Evolutionary conservation across 1,284 basidiomycete species (phyloP).

Genomic region (Ceratobasidium sp.): DNA sequence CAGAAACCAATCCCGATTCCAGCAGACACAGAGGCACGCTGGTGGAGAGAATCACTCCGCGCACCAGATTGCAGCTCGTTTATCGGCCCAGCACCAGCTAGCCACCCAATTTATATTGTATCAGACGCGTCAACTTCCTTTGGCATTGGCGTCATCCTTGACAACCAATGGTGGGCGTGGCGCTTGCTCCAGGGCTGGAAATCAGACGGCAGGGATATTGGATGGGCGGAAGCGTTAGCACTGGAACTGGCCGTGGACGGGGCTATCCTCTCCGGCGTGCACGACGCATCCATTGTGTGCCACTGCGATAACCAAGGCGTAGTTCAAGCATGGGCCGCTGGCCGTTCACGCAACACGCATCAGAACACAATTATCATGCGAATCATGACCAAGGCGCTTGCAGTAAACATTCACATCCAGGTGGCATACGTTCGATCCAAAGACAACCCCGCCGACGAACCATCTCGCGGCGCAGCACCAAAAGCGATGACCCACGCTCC

Average conservation of each 20-base stretch:
- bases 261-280: conserved; percentile 23
- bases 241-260: conserved; percentile 52
- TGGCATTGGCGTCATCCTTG: conserved; percentile 33
- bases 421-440: conserved; percentile 44
- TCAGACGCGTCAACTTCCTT: conserved; percentile 42
- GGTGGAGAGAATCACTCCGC: conserved; percentile 41
- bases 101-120: neutral
- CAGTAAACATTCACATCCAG: neutral
- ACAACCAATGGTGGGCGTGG: conserved; percentile 27
- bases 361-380: conserved; percentile 55
- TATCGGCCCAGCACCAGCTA: neutral
- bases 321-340: conserved; percentile 54
- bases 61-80: neutral
- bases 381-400: conserved; percentile 41
- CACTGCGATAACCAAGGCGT: conserved; percentile 59
- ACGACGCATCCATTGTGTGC: conserved; percentile 49
- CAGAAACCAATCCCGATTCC: neutral
- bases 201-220: conserved; percentile 32
- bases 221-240: conserved; percentile 51
- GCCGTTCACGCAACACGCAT: conserved; percentile 52
- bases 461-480: conserved; percentile 15
- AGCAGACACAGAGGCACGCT: conserved; percentile 15
- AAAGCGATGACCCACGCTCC: neutral
- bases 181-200: conserved; percentile 26
- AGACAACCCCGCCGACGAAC: conserved; percentile 47